A percentile compares a stretch with the other conserved stretches of the same genome.
Evolutionary conservation across 2,329 filamentous ascomycete genomes (phyloP).

Genomic region (Trichophyton mentagrophytes): DNA sequence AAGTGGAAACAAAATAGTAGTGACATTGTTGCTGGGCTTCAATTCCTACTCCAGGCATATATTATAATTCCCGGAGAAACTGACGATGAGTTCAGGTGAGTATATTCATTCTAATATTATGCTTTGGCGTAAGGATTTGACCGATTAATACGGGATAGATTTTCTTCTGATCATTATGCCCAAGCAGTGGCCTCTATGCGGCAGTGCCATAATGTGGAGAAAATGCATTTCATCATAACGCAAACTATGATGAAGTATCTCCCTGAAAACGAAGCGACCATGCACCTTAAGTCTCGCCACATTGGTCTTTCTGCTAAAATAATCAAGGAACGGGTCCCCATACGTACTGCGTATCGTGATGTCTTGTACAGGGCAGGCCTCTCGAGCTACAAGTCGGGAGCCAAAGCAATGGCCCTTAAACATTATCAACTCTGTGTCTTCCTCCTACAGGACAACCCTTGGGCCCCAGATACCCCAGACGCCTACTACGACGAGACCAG

Average conservation of each 20-base stretch:
- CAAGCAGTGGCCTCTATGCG: constrained; percentile 58
- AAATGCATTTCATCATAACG: constrained; percentile 87
- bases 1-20: constrained; percentile 49
- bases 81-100: constrained; percentile 64
- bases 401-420: constrained; percentile 65
- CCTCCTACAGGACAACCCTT: constrained; percentile 68
- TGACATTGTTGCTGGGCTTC: constrained; percentile 60
- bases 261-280: constrained; percentile 45
- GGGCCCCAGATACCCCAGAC: constrained; percentile 57
- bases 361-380: constrained; percentile 69
- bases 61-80: constrained; percentile 69
- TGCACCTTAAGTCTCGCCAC: constrained; percentile 66
- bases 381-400: constrained; percentile 67
- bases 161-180: constrained; percentile 77
- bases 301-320: constrained; percentile 65
- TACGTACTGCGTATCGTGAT: constrained; percentile 56
- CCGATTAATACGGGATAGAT: constrained; percentile 35
- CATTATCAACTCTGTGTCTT: constrained; percentile 66
- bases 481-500: constrained; percentile 78
- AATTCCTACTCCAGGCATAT: constrained; percentile 65
- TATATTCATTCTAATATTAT: constrained; percentile 10
- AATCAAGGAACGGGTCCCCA: constrained; percentile 52
- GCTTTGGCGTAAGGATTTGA: background rate
- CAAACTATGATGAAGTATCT: constrained; percentile 65
- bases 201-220: constrained; percentile 51